Evolutionary conservation across 2,329 filamentous ascomycete species (phyloP), one percentile per base, ranked within the genome.

Genomic region (Ceratocystis ficicola): DNA sequence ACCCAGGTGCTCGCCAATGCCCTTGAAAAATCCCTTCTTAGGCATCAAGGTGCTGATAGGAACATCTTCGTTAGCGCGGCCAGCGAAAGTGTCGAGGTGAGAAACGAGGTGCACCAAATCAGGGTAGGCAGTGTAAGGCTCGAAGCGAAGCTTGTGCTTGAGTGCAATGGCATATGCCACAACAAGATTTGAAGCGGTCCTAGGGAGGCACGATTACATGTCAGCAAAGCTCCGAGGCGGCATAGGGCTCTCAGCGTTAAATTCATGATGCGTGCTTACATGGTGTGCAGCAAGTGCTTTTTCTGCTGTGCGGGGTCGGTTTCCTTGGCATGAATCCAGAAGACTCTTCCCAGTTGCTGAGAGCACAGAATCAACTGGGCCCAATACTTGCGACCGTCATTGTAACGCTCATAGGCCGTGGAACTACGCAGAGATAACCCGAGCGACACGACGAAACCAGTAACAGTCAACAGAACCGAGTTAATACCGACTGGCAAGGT

Each of bases 141-240:
- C 89, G 73, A 93, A 93, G 41, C 90, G 88, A 41, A 95, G 82
- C 71, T 85, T 86, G 76, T 94, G 90, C 77, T 93, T 93, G 67
- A 95, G 79, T 1, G 90, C 77, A 20, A 89, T 79, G n/a, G 88
- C 82, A 71, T 89, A 94, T 1, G 89, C 87, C 32, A 90, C 81
- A 69, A 94, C 80, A 5, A 94, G 79, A 73, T 94, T 93, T 74
- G 94, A 83, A 5, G 85, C 85, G 17, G 85, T 85, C 67, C 67
- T 68, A 36, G 7, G 17, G 12, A 30, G 12, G 5, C 6, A 17
- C 6, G 5, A 32, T 5, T 25, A 36, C 17, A 59, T 22, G 55
- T 59, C 30, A 59, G 55, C 17, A 59, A 36, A 20, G 12, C 12
- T 59, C 17, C 5, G 6, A 25, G 22, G 36, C 36, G 12, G 36